Conservation (phyloP, 805 yeast genomes). For the Ascoidea rubescens region DNA sequence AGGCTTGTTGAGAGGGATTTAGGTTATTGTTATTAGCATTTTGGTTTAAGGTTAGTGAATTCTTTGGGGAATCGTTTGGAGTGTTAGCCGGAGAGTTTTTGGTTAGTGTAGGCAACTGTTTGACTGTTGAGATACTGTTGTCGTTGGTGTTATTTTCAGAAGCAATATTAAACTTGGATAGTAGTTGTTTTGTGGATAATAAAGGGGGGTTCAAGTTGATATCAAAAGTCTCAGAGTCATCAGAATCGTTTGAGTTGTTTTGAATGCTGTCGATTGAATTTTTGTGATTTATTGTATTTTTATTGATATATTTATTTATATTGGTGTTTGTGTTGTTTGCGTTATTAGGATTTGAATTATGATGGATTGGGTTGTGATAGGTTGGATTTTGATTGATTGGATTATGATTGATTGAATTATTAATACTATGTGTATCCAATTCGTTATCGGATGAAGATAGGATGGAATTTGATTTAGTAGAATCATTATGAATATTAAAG, state of each 20-base stretch:
- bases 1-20: not conserved
- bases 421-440: slow-evolving; percentile 64
- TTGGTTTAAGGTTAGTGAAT: not conserved
- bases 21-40: not conserved
- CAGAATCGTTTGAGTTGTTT: not conserved
- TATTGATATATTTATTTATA: too few relatives aligned
- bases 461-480: slow-evolving; percentile 24
- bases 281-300: too few relatives aligned
- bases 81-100: not conserved
- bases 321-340: not conserved
- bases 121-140: not conserved
- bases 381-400: not conserved
- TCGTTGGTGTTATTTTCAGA: not conserved
- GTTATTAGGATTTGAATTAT: too few relatives aligned
- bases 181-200: not conserved
- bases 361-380: not conserved
- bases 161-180: too few relatives aligned
- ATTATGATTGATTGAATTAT: not conserved
- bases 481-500: slow-evolving; percentile 3
- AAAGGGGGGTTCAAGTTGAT: not conserved
- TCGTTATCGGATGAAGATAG: slow-evolving; percentile 98
- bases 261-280: too few relatives aligned
- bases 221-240: not conserved
- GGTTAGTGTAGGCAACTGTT: too few relatives aligned
- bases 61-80: not conserved